A percentile compares a stretch with the other conserved stretches of the same genome.
These are phyloP conservation scores for Mortierella alpina DNA, from an alignment of 192 early-diverging fungal species.

Conservation along the genomic window DNA sequence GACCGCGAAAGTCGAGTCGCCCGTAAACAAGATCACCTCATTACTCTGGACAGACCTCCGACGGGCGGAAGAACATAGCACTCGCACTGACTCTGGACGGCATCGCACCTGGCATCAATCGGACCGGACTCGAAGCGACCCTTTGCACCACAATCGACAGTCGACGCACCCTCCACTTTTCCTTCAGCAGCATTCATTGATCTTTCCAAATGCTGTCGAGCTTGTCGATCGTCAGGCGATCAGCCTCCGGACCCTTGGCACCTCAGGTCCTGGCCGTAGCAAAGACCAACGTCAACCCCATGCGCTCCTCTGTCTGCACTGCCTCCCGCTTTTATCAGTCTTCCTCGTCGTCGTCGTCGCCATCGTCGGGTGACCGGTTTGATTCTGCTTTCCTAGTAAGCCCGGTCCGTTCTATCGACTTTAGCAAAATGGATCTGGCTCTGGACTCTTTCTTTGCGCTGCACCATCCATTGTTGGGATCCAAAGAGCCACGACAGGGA, in stretches of 20 bases:
- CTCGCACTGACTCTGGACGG: too few relatives aligned
- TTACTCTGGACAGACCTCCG: too few relatives aligned
- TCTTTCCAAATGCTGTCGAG: conserved; percentile 22
- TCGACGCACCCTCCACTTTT: too few relatives aligned
- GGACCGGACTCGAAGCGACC: too few relatives aligned
- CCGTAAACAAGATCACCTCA: too few relatives aligned
- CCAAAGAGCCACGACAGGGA: conserved; percentile 4
- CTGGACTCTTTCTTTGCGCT: conserved; percentile 69
- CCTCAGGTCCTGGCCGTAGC: not conserved
- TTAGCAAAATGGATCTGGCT: conserved; percentile 58
- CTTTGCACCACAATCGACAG: too few relatives aligned
- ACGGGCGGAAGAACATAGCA: too few relatives aligned
- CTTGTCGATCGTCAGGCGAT: conserved; percentile 32
- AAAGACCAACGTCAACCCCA: conserved; percentile 1
- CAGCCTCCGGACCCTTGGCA: conserved; percentile 22
- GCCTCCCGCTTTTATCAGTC: conserved; percentile 41
- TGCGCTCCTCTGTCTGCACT: conserved; percentile 12
- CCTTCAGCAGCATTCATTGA: too few relatives aligned
- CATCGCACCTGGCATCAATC: too few relatives aligned
- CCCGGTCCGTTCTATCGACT: conserved; percentile 18
- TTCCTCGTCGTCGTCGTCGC: conserved; percentile 34
- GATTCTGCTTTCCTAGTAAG: conserved; percentile 20
- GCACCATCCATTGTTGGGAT: conserved; percentile 65
- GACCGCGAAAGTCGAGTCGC: too few relatives aligned
- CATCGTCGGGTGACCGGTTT: conserved; percentile 11